These are phyloP conservation scores for Diddensiella santjacobensis DNA, from an alignment of 805 yeast species.

Conservation along the genomic window DNA sequence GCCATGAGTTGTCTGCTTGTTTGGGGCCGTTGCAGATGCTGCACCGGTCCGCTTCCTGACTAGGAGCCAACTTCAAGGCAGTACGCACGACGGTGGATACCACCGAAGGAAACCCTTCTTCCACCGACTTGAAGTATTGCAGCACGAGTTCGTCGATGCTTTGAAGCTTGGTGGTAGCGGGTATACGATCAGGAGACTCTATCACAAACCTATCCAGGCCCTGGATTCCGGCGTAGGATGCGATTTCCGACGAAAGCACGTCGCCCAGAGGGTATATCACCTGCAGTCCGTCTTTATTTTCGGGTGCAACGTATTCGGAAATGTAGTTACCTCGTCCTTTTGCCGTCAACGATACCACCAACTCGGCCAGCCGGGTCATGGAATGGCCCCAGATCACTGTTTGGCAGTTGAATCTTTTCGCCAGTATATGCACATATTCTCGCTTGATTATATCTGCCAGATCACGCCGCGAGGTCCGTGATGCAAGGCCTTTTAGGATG, in stretches of 20 bases:
- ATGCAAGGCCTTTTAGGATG: constrained; percentile 12
- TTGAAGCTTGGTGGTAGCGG: constrained; percentile 59
- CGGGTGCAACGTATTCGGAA: constrained; percentile 33
- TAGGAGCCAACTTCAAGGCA: constrained; percentile 58
- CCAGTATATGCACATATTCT: constrained; percentile 44
- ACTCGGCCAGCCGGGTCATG: constrained; percentile 80
- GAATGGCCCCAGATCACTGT: constrained; percentile 70
- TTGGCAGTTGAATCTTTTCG: constrained; percentile 39
- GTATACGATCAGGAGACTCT: constrained; percentile 26
- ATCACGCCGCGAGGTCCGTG: constrained; percentile 23
- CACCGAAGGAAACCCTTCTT: constrained; percentile 77
- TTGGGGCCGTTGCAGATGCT: constrained; percentile 53
- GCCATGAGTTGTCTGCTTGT: constrained; percentile 57
- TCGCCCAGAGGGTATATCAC: constrained; percentile 73
- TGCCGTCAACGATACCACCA: constrained; percentile 72
- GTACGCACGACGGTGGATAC: constrained; percentile 91
- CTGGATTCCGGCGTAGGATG: constrained; percentile 47
- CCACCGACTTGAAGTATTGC: constrained; percentile 67
- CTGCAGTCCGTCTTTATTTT: constrained; percentile 31
- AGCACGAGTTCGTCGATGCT: constrained; percentile 77
- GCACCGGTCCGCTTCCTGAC: constrained; percentile 37
- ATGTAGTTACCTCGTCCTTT: constrained; percentile 81
- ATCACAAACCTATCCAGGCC: constrained; percentile 37
- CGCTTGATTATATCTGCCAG: constrained; percentile 13
- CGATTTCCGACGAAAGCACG: constrained; percentile 63